These are phyloP conservation scores for Cystobasidium onofrii DNA, from an alignment of 768 basidiomycete species.

Conservation along the genomic window DNA sequence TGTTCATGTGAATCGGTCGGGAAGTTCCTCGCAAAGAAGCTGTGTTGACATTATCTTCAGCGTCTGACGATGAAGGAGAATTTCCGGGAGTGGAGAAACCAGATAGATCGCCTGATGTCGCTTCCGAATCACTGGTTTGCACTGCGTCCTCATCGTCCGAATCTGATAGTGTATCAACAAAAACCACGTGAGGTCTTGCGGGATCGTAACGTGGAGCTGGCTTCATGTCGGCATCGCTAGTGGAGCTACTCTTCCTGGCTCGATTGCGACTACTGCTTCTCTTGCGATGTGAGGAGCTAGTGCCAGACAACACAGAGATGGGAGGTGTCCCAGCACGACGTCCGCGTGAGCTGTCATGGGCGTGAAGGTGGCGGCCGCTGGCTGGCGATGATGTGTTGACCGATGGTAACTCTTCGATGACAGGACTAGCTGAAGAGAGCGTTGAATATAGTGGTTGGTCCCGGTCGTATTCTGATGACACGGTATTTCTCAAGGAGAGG, in stretches of 20 bases:
- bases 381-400: background rate
- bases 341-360: background rate
- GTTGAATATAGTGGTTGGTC: background rate
- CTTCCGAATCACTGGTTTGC: background rate
- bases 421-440: background rate
- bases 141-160: background rate
- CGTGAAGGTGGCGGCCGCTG: background rate
- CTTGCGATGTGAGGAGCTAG: background rate
- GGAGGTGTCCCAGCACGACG: background rate
- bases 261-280: background rate
- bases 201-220: slow-evolving; percentile 1
- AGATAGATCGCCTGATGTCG: background rate
- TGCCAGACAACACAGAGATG: background rate
- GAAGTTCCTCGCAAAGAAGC: background rate
- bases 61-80: background rate
- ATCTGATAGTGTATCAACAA: slow-evolving; percentile 14
- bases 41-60: background rate
- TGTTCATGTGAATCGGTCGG: slow-evolving; percentile 8
- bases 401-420: background rate
- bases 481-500: background rate
- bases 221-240: background rate
- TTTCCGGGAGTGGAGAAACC: background rate
- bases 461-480: background rate
- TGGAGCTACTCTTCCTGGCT: background rate
- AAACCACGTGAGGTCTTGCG: slow-evolving; percentile 16